Conservation (phyloP, 1,284 basidiomycete genomes). For the Lignosus rhinocerotis region DNA sequence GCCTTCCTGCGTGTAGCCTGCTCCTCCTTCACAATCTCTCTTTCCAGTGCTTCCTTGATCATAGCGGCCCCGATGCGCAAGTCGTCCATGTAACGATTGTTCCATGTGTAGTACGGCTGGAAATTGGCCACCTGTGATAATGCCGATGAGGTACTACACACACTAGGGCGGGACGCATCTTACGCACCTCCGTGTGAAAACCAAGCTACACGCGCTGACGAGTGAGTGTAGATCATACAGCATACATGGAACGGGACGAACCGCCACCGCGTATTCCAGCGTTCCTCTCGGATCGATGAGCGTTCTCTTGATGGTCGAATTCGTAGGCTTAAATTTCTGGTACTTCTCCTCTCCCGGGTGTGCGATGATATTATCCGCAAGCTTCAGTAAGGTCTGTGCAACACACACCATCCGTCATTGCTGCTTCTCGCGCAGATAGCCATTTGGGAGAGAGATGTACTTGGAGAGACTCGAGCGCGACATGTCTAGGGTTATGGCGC, state of each 20-base stretch:
- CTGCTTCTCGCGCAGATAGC: not conserved
- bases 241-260: slow-evolving; percentile 35
- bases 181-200: slow-evolving; percentile 59
- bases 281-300: slow-evolving; percentile 67
- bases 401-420: slow-evolving; percentile 3
- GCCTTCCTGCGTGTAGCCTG: slow-evolving; percentile 45
- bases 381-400: slow-evolving; percentile 59
- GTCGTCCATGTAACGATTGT: slow-evolving; percentile 50
- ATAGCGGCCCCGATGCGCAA: slow-evolving; percentile 64
- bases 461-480: slow-evolving; percentile 61
- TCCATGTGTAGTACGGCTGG: slow-evolving; percentile 64
- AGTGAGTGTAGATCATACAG: not conserved
- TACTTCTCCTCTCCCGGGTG: slow-evolving; percentile 73
- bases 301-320: slow-evolving; percentile 61
- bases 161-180: not conserved
- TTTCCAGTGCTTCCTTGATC: slow-evolving; percentile 58
- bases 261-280: slow-evolving; percentile 75
- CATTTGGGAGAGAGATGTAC: slow-evolving; percentile 37
- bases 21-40: slow-evolving; percentile 56
- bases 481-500: slow-evolving; percentile 64
- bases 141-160: slow-evolving; percentile 1
- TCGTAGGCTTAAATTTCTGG: slow-evolving; percentile 73
- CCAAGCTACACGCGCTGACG: slow-evolving; percentile 53
- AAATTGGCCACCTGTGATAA: slow-evolving; percentile 40
- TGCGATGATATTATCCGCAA: slow-evolving; percentile 72